Base-by-base conservation (phyloP, 2,329 filamentous ascomycete genomes). In the Colletotrichum sp. region DNA sequence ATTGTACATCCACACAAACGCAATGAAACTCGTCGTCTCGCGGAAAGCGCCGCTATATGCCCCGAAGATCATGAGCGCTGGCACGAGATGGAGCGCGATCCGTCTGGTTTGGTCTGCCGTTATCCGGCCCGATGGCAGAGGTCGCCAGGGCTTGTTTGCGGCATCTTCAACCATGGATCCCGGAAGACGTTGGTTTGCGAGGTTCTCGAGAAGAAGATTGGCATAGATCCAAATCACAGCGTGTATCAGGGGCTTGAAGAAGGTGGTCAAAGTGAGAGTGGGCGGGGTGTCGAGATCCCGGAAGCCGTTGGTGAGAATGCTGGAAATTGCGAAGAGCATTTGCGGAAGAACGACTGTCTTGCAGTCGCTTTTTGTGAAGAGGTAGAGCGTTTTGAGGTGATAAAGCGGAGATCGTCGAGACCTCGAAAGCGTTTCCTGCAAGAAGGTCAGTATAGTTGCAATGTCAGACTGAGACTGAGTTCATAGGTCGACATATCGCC, bases 81-180 rank as follows among this genome's bases (percentile, higher is more conserved):
- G 81, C 30, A 83, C 78, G 5, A 78, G 64, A 0, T 59, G 9
- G 0, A 85, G 74, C 9, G 85, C 74, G 78, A 74, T 38, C 61
- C 63, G 71, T 18, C 77, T 74, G 2, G 81, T 74, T 36, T 80
- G 24, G 5, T 79, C 77, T 8, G 81, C 21, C 52, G 79, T 81
- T 13, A 85, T 77, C 2, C 79, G 78, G 4, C 80, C 79, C 7
- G 80, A 78, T 5, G 80, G 78, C 5, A 82, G 79, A 1, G 83
- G 80, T 0, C 83, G 79, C 81, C 81, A 84, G 12, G 85, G 84
- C 69, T 87, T 87, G 80, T 87, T 87, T 66, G 84, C 67, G 0
- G 58, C 36, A 77, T 87, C 86, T 73, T 87, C 86, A 1, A 75
- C 61, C 10, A 85, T 77, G 4, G 85, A 80, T 4, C 76, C 77